phyloP scores from a whole-genome alignment of 306 rosid genomes.

The Cyamopsis tetragonoloba region DNA sequence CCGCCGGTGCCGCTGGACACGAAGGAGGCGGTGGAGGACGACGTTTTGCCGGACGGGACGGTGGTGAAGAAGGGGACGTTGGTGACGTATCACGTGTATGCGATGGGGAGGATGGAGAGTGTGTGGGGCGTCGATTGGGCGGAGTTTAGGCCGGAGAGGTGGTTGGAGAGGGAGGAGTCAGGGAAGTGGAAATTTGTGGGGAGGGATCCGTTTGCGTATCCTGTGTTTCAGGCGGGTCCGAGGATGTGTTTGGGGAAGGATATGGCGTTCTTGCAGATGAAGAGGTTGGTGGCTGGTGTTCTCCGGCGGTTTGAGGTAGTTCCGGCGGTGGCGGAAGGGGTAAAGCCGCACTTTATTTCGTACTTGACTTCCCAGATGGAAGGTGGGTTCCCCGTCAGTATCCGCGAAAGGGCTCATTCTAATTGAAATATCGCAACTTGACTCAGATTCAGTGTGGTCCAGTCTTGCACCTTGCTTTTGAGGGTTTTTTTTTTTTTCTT shows the following conservation, averaged over 20 bases:
- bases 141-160: constrained; percentile 63
- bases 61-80: constrained; percentile 59
- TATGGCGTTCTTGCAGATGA: constrained; percentile 91
- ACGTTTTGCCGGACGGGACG: constrained; percentile 67
- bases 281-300: constrained; percentile 54
- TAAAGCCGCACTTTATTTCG: constrained; percentile 37
- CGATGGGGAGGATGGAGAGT: constrained; percentile 60
- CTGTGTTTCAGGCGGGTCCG: constrained; percentile 85
- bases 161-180: constrained; percentile 35
- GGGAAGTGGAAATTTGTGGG: constrained; percentile 49
- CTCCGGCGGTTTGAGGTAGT: constrained; percentile 52
- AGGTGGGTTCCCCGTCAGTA: constrained; percentile 37
- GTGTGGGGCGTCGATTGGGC: constrained; percentile 73
- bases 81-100: constrained; percentile 52
- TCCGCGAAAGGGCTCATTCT: not conserved
- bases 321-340: constrained; percentile 21
- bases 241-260: constrained; percentile 78
- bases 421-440: not conserved
- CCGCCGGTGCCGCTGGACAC: constrained; percentile 61
- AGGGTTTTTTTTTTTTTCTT: too few species aligned
- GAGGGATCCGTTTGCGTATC: constrained; percentile 45
- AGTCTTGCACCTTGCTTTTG: too few species aligned
- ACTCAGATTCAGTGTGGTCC: too few species aligned
- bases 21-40: constrained; percentile 44
- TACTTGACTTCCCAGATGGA: constrained; percentile 51